Evolutionary conservation across 176 grass and related monocot genomes (phyloP), one percentile per base, ranked within the genome.

Genomic region (Juncus effusus): DNA sequence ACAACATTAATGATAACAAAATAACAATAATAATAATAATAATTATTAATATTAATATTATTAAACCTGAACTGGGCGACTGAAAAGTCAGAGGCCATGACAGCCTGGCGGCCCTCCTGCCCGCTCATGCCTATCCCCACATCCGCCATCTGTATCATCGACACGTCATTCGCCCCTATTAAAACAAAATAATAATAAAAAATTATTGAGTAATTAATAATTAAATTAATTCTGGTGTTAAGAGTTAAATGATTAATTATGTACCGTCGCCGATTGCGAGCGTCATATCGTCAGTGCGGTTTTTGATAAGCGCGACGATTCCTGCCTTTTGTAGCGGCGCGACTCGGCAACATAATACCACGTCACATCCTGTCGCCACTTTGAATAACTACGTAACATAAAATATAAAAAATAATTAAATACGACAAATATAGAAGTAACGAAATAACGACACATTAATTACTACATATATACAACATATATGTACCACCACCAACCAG

Each of bases 121-220:
- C 87, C 87, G 70, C 82, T 96, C 6, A 96, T 96, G 56, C 92
- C 84, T 79, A 91, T 74, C 51, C 87, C 84, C 62, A 91, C 79
- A 79, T 88, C 91, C 71, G 91, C 87, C 87, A 85, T 96, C 90
- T 96, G 84, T 36, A 96, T 90, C 91, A 90, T 96, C 49, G 91
- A 96, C 60, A 96, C 91, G 62, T 96, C 84, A 85, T 96, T 96
- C 67, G 91, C 91, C 38, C 91, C 91, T 96, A 61, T 55, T 80
- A 28, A 62, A 71, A 63, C 40, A 59, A 40, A 77, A 63, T 73
- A 9, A 35, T 59, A 16, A 81, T n/a, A 81, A 55, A 36, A 52
- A 42, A 53, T 62, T 16, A 55, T 42, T 3, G 12, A 62, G 40
- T 36, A 28, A 55, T 52, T 72, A 12, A 51, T 51, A 41, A 72